Evolutionary conservation across 352 stramenopile species (phyloP), one percentile per base, ranked within the genome.

Genomic region (Aphanomyces stellatus): DNA sequence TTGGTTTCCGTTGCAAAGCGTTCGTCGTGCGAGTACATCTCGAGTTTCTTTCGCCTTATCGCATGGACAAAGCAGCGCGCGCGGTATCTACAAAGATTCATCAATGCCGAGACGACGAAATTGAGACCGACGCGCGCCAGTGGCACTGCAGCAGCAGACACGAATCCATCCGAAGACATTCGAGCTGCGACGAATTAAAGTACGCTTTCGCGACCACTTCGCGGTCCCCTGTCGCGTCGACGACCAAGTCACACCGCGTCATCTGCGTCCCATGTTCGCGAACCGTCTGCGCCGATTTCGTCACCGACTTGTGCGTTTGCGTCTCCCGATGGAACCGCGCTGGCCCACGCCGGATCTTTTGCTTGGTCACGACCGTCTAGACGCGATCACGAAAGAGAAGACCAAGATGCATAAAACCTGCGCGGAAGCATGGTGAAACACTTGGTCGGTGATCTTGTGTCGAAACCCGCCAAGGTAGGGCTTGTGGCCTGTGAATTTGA

Each of bases 211-310:
- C 71, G 4, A 48, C 72, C 10, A 96, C 41, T 10, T 77, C 53
- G 11, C 77, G 78, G 74, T 97, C 88, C n/a, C 76, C 71, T 2
- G 72, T 70, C 43, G 74, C 71, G 68, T 96, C 82, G 22, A 97
- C 35, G 24, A 76, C 72, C 27, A 97, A 55, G 66, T 95, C 90
- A 24, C 62, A 67, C 0, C 88, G 76, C 57, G 81, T 73, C 88
- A 97, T 97, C 63, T 98, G 92, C 4, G 90, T 98, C 3, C 88
- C 89, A 0, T 76, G 88, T 73, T 97, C 92, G n/a, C 92, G 82
- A 7, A 80, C 73, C 3, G 88, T 96, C 75, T 98, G 92, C 25
- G 81, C 65, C 0, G 77, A 92, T 22, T 84, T 78, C 35, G 90
- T 92, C 30, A 82, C 75, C 0, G 88, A 72, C 37, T 88, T 67